Evolutionary conservation across 2,329 filamentous ascomycete species (phyloP), one percentile per base, ranked within the genome.

Genomic region (Diaporthe eres): DNA sequence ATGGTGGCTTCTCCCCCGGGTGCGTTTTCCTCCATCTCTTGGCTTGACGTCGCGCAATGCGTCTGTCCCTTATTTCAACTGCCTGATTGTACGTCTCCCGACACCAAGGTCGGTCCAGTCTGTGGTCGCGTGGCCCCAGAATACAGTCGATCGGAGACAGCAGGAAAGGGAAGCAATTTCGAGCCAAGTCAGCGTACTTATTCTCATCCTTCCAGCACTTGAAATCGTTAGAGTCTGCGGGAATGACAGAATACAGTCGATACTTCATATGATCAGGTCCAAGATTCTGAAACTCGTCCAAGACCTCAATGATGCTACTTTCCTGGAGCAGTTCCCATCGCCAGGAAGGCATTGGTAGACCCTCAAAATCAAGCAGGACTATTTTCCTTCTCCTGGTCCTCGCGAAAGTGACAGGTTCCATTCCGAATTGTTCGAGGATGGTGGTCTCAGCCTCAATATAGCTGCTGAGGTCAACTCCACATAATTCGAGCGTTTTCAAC

Each of bases 101-200:
- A 25, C 19, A 55, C 17, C 37, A 44, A 8, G 0, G 28, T 9
- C 2, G 0, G 31, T 15, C 4, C n/a, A 34, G 47, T 2, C 9
- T 22, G 10, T 7, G 6, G 19, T 37, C 25, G 1, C 17, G 10
- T 2, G 8, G 1, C 4, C n/a, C n/a, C 31, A 5, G 0, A 22
- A 37, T 42, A 19, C 17, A 25, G 19, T 60, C 22, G 13, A 72
- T 42, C n/a, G 44, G 60, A n/a, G 9, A 4, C 0, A 34, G 31
- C 1, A n/a, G 2, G 1, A 39, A 28, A 13, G 57, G 49, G 53
- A 42, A 61, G 31, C 44, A 63, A 25, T 2, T 0, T 25, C 3
- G 0, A 2, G 12, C 2, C 68, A 25, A 44, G 7, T 2, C 0
- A 2, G 0, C 2, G 28, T n/a, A 6, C 1, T 25, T 0, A 7